Percentiles rank a stretch among this genome's conserved stretches.
These are phyloP conservation scores for Claviceps arundinis DNA, from an alignment of 2,329 filamentous ascomycete species.

Conservation along the genomic window DNA sequence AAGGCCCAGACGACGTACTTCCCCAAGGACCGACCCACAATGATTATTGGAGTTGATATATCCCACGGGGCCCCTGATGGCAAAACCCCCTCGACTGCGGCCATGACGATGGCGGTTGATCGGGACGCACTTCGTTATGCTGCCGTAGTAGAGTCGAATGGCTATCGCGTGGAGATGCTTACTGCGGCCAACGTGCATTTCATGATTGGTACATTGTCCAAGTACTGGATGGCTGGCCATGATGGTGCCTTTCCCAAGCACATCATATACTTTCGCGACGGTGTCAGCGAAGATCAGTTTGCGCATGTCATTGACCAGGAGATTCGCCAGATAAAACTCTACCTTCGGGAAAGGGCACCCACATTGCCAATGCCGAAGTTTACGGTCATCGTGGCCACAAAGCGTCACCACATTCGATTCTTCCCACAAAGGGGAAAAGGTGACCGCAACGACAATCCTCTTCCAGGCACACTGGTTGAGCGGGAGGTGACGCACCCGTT, in stretches of 20 bases:
- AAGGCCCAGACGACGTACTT: conserved; percentile 20
- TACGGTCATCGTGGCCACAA: conserved; percentile 78
- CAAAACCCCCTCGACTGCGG: conserved; percentile 61
- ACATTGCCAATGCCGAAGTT: conserved; percentile 44
- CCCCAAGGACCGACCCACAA: conserved; percentile 40
- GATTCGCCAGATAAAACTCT: conserved; percentile 53
- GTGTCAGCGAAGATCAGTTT: conserved; percentile 81
- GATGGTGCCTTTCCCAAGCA: conserved; percentile 40
- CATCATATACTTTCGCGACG: conserved; percentile 86
- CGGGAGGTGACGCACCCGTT: conserved; percentile 80
- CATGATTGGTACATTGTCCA: conserved; percentile 52
- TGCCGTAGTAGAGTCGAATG: conserved; percentile 72
- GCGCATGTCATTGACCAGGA: conserved; percentile 68
- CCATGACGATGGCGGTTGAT: conserved; percentile 74
- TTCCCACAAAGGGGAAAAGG: conserved; percentile 52
- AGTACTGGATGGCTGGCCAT: conserved; percentile 50
- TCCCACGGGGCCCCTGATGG: conserved; percentile 67
- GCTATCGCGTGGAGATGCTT: conserved; percentile 69
- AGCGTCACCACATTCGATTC: conserved; percentile 88
- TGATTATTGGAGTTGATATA: conserved; percentile 85
- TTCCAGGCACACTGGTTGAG: conserved; percentile 82
- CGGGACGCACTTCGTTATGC: conserved; percentile 59
- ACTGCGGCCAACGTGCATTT: conserved; percentile 48
- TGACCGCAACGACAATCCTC: conserved; percentile 71
- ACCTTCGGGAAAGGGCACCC: conserved; percentile 30